Base-by-base conservation (phyloP, 2,329 filamentous ascomycete species). In the Albophoma yamanashiensis region DNA sequence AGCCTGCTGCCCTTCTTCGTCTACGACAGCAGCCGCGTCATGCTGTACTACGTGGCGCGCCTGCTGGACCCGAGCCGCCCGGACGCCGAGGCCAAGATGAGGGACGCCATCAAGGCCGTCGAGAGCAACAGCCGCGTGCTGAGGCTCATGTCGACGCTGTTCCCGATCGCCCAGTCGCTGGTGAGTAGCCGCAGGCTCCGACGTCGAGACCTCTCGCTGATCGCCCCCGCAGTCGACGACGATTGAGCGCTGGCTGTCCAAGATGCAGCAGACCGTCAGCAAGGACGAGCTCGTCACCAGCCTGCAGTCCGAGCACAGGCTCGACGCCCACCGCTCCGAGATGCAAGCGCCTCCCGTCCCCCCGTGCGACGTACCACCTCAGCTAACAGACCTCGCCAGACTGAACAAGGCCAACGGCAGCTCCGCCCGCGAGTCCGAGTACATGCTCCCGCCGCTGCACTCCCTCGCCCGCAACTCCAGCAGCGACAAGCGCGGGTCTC, bases 41-140 rank as follows among this genome's bases (percentile, higher is more conserved):
- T 79, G 74, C 65, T 79, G 1, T 79, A 79, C 64, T 78, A 78
- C 60, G 70, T 78, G n/a, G 76, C 75, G 4, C 72, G 76, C 20
- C 64, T 79, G 8, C 67, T 78, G 7, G 75, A 76, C 36, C 69
- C 73, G 1, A 69, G 62, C 39, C 65, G 71, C 17, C 64, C 69
- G 1, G 74, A 74, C 60, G 73, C 73, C 11, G 67, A 71, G 38
- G 67, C 67, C 8, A 72, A 71, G 58, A 71, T 76, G 59, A 67
- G 67, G 20, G 73, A 75, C n/a, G 73, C 73, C 6, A 71, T 76
- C 56, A 68, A 69, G 45, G 70, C 73, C 0, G 73, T 76, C n/a
- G 71, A 75, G 65, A 76, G 71, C 61, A 76, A 76, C 55, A 70
- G 67, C 42, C 67, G 69, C 25, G 71, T 76, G 11, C 50, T 76